Base-by-base conservation (phyloP, 768 basidiomycete species). In the Leccinum rimulosum region DNA sequence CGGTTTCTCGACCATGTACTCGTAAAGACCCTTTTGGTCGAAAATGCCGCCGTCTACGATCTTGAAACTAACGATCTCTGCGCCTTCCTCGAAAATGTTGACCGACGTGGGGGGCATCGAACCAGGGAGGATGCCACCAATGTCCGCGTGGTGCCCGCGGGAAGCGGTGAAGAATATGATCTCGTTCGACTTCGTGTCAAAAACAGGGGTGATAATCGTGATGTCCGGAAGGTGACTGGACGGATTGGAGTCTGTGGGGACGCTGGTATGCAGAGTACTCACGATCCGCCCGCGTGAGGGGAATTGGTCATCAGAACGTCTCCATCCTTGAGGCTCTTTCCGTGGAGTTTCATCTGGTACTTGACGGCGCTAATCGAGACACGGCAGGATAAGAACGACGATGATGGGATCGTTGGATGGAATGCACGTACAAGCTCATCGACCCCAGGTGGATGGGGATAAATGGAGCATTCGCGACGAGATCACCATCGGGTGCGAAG, bases 31-130 rank as follows among this genome's bases (percentile, higher is more conserved):
- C 25, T 86, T 79, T 49, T 80, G 79, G 72, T 97, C 87, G 70
- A 95, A 97, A 4, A 89, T 73, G 1, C 95, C 93, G 12, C 80
- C 83, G 48, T 84, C 79, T 8, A 98, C 95, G 60, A 98, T 86
- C 74, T 95, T 97, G 81, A 97, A 92, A 70, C 88, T 89, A 65
- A 87, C 83, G 53, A 98, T 88, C 66, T 94, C 84, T 0, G 95
- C 96, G 19, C 95, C 95, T 71, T 98, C 95, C 71, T 98, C 91
- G 66, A 91, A 95, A 48, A 97, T 88, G 61, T 84, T 93, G 63
- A 89, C 88, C 11, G 89, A 90, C 2, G 92, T 94, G 0, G 96
- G 95, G 0, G 95, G 95, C 95, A 98, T 98, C 38, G 91, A 94
- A 1, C 92, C 93, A 6, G 95, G 93, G 3, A 93, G 79, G 62